Percentiles rank a stretch among this genome's conserved stretches.
Evolutionary conservation across 768 basidiomycete genomes (phyloP).

Genomic region (Tubosaeta sp.): DNA sequence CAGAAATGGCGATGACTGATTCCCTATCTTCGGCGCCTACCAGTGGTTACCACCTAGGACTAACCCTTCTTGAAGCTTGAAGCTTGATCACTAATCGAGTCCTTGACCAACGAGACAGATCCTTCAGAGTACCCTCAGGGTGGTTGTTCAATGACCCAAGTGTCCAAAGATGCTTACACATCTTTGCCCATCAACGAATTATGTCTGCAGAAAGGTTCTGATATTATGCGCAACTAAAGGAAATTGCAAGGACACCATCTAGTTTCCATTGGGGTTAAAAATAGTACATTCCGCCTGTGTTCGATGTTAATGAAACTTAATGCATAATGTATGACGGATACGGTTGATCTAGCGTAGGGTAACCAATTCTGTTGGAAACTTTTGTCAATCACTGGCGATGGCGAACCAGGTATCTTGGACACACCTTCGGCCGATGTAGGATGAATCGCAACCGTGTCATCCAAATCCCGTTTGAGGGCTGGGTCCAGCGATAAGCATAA

Average conservation of each 20-base stretch:
- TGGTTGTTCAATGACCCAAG: too few species aligned
- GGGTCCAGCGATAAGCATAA: constrained; percentile 4
- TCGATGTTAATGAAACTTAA: neutral
- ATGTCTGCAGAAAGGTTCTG: neutral
- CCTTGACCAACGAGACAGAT: too few species aligned
- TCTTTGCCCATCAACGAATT: too few species aligned
- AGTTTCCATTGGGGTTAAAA: neutral
- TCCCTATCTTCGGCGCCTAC: too few species aligned
- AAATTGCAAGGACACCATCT: neutral
- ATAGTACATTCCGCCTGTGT: neutral
- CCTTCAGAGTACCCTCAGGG: too few species aligned
- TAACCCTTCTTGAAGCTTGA: too few species aligned
- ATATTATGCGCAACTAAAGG: neutral
- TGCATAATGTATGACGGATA: neutral
- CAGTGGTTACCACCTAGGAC: too few species aligned
- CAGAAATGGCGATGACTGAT: too few species aligned
- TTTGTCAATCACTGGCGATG: constrained; percentile 13
- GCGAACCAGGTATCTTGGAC: constrained; percentile 17
- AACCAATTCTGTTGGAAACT: constrained; percentile 45
- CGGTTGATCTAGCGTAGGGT: constrained; percentile 40
- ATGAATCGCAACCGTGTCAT: constrained; percentile 89
- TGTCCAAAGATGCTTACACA: too few species aligned
- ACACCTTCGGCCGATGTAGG: constrained; percentile 81
- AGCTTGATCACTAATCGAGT: too few species aligned
- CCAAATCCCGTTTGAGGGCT: constrained; percentile 78